A percentile compares a stretch with the other conserved stretches of the same genome.
Evolutionary conservation across 73 alveolate species (phyloP).

Genomic region (Paraurostyla sp.): DNA sequence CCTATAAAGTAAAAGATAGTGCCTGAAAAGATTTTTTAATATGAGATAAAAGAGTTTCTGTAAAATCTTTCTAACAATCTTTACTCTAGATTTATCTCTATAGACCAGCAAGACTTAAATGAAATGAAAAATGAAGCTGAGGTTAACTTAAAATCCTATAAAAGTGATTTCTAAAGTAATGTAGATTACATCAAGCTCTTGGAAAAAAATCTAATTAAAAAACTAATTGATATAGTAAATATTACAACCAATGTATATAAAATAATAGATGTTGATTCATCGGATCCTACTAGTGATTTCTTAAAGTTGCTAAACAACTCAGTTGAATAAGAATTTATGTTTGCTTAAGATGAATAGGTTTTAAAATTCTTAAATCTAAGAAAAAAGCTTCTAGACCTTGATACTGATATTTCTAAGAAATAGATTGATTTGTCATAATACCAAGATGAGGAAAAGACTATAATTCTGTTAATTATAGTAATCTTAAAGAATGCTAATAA

Average conservation of each 20-base stretch:
- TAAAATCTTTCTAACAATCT: conserved; percentile 34
- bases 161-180: background rate
- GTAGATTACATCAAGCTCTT: background rate
- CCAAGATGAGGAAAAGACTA: background rate
- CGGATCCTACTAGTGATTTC: too few species aligned
- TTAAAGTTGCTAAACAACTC: background rate
- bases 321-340: background rate
- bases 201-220: conserved; percentile 5
- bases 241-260: background rate
- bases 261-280: background rate
- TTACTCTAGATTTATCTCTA: conserved; percentile 26
- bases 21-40: background rate
- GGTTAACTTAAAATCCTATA: conserved; percentile 6
- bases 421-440: background rate
- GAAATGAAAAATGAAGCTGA: conserved; percentile 49
- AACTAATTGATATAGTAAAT: background rate
- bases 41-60: background rate
- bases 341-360: background rate
- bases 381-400: background rate
- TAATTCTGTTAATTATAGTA: background rate
- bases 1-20: conserved; percentile 80
- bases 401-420: conserved; percentile 11
- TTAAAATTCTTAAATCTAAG: background rate
- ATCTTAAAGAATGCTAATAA: conserved; percentile 27
- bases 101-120: background rate